Base-by-base conservation (phyloP, 106 monocot species). In the Gastrodia elata region DNA sequence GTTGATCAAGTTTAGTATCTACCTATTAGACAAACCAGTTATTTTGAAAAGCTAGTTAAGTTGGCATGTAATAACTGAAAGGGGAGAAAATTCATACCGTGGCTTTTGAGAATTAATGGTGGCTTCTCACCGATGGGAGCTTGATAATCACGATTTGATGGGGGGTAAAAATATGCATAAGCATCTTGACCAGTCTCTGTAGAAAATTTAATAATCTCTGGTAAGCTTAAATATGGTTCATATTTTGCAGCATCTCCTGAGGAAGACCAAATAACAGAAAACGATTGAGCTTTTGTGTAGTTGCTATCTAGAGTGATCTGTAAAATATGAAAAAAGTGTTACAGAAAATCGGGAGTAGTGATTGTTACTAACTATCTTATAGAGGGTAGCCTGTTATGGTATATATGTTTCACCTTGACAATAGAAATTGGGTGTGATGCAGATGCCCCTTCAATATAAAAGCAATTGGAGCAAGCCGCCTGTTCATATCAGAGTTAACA, bases 111-210 rank as follows among this genome's bases (percentile, higher is more conserved):
- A 52, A 97, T 75, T 52, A 97, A 78, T 27, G 96, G 96, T 48
- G 96, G 96, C 76, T 86, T 90, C 80, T 97, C 96, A 79, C 86
- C 80, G 6, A 37, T 27, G 56, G 52, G 65, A 37, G 79, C 81
- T 82, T 83, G 80, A 86, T 86, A 92, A 37, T 49, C 75, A 39
- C 74, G 73, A 79, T 92, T 97, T 57, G 81, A 73, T 26, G 92
- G 92, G 40, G 90, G 90, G 37, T 97, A 97, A 72, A 90, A 97
- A 75, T 84, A 92, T 46, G 90, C 92, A 86, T 88, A 92, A 68
- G 92, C 96, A 82, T 64, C 86, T 74, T 90, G 82, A 49, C 88
- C 90, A 77, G 89, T 11, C 55, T 81, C 83, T 52, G 92, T 90
- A 46, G 87, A 86, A 76, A 97, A 97, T 72, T 92, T 86, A 40